Evolutionary conservation across 2,329 filamentous ascomycete species (phyloP), one percentile per base, ranked within the genome.

Genomic region (Aureobasidium lini): DNA sequence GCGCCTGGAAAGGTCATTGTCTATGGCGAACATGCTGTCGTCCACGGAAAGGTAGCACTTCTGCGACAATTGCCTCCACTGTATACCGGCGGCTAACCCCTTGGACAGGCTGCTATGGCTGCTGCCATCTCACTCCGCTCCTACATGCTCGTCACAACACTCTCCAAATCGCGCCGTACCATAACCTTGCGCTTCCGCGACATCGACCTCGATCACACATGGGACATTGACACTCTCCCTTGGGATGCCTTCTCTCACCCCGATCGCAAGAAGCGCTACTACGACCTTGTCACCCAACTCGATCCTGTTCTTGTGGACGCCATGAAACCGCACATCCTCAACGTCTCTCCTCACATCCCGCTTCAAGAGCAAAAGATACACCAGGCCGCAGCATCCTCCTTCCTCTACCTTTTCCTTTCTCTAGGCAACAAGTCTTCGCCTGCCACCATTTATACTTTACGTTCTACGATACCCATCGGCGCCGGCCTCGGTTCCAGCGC

Each of bases 1-100:
- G 93, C 95, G 2, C 94, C 94, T 0, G 95, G 93, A 64, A 99
- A 99, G 73, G 94, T 96, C 70, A 99, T 99, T 72, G 90, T 97
- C 57, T 97, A 93, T 76, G 94, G 94, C 65, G 94, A 99, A 74
- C 94, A 99, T 77, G 89, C 94, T 2, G 94, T 97, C n/a, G 94
- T 99, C 18, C 85, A 99, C 70, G 92, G 92, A 70, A 97, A 96
- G 83, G 88, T 89, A 76, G 59, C 23, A 75, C 66, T 39, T 28
- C 23, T 23, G 18, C 39, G 36, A 43, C 16, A 48, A 57, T 46
- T 31, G 36, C 31, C 44, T 18, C 13, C n/a, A 16, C 29, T 31
- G 34, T 31, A 2, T 9, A 42, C 4, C 8, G 10, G 34, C 6
- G 6, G 34, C 50, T 54, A 10, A 54, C 50, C 50, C 37, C 18